Evolutionary conservation across 805 yeast genomes (phyloP).

Genomic region (Komagataella pseudopastoris): DNA sequence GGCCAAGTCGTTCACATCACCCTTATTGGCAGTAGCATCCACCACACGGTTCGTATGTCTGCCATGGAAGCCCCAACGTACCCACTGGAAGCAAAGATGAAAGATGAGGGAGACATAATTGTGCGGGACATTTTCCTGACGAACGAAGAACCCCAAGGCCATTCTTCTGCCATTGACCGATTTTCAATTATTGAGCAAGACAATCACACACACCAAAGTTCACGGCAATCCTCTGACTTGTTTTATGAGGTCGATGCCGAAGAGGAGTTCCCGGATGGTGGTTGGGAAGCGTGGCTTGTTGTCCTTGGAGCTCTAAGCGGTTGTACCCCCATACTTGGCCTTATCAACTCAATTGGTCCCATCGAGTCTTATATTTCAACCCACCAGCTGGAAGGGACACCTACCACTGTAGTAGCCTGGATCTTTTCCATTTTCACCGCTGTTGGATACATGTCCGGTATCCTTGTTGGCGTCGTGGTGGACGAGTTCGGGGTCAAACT

Average conservation of each 20-base stretch:
- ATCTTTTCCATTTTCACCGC: slow-evolving; percentile 45
- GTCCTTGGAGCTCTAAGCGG: slow-evolving; percentile 49
- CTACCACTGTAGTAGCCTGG: slow-evolving; percentile 44
- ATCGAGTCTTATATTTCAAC: slow-evolving; percentile 44
- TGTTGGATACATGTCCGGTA: slow-evolving; percentile 31
- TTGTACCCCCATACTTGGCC: slow-evolving; percentile 37
- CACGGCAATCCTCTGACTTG: neutral
- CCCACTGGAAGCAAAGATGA: neutral
- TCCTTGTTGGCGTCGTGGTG: slow-evolving; percentile 43
- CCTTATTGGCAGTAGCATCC: too few relatives aligned
- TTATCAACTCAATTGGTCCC: slow-evolving; percentile 46
- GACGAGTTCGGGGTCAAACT: slow-evolving; percentile 36
- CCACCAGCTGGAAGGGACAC: slow-evolving; percentile 34
- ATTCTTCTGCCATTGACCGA: neutral
- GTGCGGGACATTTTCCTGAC: neutral
- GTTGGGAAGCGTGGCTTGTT: slow-evolving; percentile 38
- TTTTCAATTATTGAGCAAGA: neutral
- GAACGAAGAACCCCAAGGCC: neutral
- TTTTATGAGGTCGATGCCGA: slow-evolving; percentile 7
- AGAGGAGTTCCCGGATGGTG: slow-evolving; percentile 42
- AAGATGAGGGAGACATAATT: neutral
- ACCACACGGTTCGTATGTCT: neutral
- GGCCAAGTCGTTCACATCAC: too few relatives aligned
- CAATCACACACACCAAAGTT: neutral
- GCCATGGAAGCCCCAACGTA: neutral